Percentiles rank a stretch among this genome's conserved stretches.
Conservation (phyloP, 441 rosid species). For the Daphne laureola region DNA sequence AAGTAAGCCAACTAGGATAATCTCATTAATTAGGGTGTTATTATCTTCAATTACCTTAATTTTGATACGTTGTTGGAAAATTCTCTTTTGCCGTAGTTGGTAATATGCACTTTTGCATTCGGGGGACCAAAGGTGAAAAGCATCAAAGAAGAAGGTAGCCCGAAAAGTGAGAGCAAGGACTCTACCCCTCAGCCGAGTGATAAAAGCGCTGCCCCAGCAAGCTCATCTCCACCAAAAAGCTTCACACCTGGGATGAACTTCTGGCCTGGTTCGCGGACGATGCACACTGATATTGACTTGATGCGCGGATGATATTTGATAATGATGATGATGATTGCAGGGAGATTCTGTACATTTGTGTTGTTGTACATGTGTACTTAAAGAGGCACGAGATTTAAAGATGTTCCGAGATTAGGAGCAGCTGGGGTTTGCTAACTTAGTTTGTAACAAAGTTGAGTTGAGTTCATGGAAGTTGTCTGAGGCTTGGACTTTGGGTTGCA, state of each 20-base stretch:
- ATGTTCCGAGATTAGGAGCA: slow-evolving; percentile 14
- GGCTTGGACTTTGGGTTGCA: no score
- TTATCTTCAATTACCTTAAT: no score
- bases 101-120: slow-evolving; percentile 80
- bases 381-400: slow-evolving; percentile 17
- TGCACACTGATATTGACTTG: slow-evolving; percentile 79
- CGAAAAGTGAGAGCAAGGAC: slow-evolving; percentile 31
- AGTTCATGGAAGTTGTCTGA: slow-evolving; percentile 1
- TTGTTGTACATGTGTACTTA: slow-evolving; percentile 53
- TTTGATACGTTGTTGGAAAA: background rate
- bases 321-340: slow-evolving; percentile 39
- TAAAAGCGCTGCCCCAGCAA: slow-evolving; percentile 28
- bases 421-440: slow-evolving; percentile 42
- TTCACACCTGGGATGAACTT: slow-evolving; percentile 36
- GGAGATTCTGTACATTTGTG: slow-evolving; percentile 58
- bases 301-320: slow-evolving; percentile 87
- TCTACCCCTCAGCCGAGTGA: slow-evolving; percentile 28
- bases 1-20: no score
- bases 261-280: slow-evolving; percentile 62
- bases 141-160: slow-evolving; percentile 36
- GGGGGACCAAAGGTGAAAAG: slow-evolving; percentile 58
- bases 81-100: slow-evolving; percentile 55
- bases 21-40: no score
- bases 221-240: slow-evolving; percentile 31
- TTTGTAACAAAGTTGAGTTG: slow-evolving; percentile 33